Conservation (phyloP, 1,284 basidiomycete genomes). For the Rhodotorula sp. region DNA sequence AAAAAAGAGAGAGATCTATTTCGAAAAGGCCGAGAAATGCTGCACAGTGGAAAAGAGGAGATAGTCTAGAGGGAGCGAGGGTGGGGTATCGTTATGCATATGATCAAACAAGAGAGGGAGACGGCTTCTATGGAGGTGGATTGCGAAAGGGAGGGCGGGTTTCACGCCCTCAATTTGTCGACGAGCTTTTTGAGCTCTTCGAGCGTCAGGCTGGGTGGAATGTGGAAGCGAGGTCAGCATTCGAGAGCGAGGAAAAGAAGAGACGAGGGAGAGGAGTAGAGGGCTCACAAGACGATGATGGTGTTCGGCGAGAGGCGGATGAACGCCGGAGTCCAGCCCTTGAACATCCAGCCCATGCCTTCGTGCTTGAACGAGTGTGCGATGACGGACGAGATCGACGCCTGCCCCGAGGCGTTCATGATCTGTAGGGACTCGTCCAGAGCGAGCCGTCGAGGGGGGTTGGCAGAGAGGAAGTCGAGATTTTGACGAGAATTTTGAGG, state of each 20-base stretch:
- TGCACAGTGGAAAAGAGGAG: not conserved
- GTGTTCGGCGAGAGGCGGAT: slow-evolving; percentile 45
- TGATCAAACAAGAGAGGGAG: not conserved
- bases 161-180: slow-evolving; percentile 23
- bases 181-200: slow-evolving; percentile 38
- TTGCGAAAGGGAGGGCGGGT: not conserved
- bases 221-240: not conserved
- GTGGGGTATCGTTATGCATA: not conserved
- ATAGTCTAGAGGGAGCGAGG: too few species aligned
- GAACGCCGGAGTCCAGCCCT: slow-evolving; percentile 57
- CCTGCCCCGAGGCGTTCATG: slow-evolving; percentile 76
- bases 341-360: slow-evolving; percentile 88
- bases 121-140: not conserved
- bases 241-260: too few species aligned
- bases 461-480: too few species aligned
- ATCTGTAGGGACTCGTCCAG: too few species aligned
- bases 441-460: too few species aligned
- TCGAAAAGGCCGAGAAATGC: not conserved
- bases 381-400: slow-evolving; percentile 66
- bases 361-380: slow-evolving; percentile 69
- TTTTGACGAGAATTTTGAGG: too few species aligned
- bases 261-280: not conserved
- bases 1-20: not conserved
- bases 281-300: slow-evolving; percentile 40
- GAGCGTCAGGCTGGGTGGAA: slow-evolving; percentile 27